Evolutionary conservation across 2,329 filamentous ascomycete genomes (phyloP).

Genomic region (Trichoderma hamatum): DNA sequence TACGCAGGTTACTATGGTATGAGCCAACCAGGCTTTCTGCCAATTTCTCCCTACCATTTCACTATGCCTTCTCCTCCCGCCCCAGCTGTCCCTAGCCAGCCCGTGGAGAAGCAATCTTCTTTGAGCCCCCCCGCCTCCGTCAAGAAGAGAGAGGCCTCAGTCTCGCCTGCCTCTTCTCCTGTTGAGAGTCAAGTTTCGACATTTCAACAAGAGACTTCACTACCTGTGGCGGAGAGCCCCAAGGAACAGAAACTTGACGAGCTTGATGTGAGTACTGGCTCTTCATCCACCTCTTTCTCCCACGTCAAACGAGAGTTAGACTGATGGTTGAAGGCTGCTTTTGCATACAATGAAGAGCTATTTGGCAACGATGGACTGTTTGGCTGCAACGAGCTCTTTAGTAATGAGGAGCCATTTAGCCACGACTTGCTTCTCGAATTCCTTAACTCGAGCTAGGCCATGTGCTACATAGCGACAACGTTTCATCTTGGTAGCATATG

Average conservation of each 20-base stretch:
- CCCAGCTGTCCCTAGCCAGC: not conserved
- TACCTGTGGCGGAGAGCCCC: not conserved
- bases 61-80: not conserved
- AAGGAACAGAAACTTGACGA: not conserved
- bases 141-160: not conserved
- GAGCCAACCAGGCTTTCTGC: not conserved
- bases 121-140: not conserved
- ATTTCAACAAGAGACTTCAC: not conserved
- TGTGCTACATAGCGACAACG: not conserved
- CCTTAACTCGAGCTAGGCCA: not conserved
- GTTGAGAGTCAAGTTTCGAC: not conserved
- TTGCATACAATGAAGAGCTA: not conserved
- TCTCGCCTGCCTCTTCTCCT: not conserved
- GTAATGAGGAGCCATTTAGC: not conserved
- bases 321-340: constrained; percentile 2
- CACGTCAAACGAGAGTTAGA: not conserved
- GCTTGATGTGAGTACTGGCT: constrained; percentile 7
- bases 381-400: not conserved
- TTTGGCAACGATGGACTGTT: not conserved
- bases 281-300: not conserved
- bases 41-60: not conserved
- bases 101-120: not conserved
- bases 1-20: not conserved
- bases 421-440: not conserved
- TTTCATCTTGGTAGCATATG: not conserved